A percentile compares a stretch with the other conserved stretches of the same genome.
These are phyloP conservation scores for Fusarium dlaminii DNA, from an alignment of 2,329 filamentous ascomycete species.

Conservation along the genomic window DNA sequence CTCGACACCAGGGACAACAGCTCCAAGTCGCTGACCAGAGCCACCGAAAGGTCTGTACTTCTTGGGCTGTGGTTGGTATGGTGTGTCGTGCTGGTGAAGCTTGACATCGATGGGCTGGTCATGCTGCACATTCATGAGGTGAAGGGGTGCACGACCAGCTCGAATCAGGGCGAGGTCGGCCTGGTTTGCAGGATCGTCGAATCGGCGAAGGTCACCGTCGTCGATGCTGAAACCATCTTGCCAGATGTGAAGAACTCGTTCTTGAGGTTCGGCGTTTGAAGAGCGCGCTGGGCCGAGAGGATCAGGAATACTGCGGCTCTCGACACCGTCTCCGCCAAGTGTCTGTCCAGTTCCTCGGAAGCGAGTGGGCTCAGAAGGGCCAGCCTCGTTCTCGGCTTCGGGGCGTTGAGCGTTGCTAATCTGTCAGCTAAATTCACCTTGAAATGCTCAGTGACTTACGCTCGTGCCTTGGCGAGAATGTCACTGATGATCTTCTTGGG, in stretches of 20 bases:
- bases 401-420: conserved; percentile 70
- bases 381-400: conserved; percentile 60
- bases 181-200: conserved; percentile 80
- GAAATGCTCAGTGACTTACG: conserved; percentile 53
- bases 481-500: conserved; percentile 68
- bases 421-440: conserved; percentile 4
- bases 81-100: conserved; percentile 77
- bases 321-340: conserved; percentile 79
- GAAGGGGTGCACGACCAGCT: conserved; percentile 77
- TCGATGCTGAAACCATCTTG: conserved; percentile 86
- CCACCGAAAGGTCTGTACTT: conserved; percentile 81
- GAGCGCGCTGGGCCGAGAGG: conserved; percentile 52
- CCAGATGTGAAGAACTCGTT: conserved; percentile 82
- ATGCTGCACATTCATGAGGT: conserved; percentile 79
- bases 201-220: conserved; percentile 79
- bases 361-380: conserved; percentile 58
- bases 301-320: conserved; percentile 74
- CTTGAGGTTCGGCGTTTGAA: conserved; percentile 60
- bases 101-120: conserved; percentile 83
- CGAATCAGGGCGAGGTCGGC: conserved; percentile 79
- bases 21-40: conserved; percentile 77
- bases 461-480: conserved; percentile 70
- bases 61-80: conserved; percentile 75
- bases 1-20: conserved; percentile 73
- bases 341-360: conserved; percentile 80